These are phyloP conservation scores for Cercospora sesami DNA, from an alignment of 2,329 filamentous ascomycete genomes.

Conservation along the genomic window DNA sequence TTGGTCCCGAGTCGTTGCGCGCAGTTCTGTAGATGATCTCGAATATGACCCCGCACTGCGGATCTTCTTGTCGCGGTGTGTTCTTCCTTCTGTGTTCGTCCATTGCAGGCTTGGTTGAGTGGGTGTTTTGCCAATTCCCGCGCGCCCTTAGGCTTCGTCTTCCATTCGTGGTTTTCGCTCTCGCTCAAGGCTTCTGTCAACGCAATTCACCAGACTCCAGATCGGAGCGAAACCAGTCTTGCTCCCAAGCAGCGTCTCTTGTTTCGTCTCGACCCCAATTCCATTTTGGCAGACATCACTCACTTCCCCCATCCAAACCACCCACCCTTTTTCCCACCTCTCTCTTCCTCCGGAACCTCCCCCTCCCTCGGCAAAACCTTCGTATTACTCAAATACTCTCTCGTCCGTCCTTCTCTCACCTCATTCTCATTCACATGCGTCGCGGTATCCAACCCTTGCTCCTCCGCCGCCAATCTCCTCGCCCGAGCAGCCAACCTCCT, in stretches of 20 bases:
- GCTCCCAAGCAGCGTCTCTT: neutral
- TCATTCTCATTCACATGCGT: constrained; percentile 14
- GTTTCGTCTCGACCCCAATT: neutral
- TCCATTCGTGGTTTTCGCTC: neutral
- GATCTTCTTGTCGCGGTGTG: neutral
- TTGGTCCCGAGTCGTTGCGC: too few relatives aligned
- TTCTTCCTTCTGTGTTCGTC: neutral
- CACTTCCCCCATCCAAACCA: constrained; percentile 22
- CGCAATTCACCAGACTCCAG: neutral
- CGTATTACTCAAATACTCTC: constrained; percentile 18
- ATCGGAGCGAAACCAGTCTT: neutral
- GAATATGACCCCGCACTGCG: neutral
- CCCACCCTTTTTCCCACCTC: constrained; percentile 11
- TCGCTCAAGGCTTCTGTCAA: neutral
- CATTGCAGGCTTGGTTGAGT: neutral
- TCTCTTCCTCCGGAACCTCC: neutral
- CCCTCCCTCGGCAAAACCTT: constrained; percentile 8
- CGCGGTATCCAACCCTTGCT: constrained; percentile 5
- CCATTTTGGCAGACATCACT: neutral
- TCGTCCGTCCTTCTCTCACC: constrained; percentile 2
- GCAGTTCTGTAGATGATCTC: neutral
- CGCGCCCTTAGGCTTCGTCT: neutral
- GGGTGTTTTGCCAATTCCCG: neutral
- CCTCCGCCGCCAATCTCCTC: constrained; percentile 47
- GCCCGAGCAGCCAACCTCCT: constrained; percentile 50